Evolutionary conservation across 805 yeast genomes (phyloP).

Genomic region (Wickerhamiella alocasiicola): DNA sequence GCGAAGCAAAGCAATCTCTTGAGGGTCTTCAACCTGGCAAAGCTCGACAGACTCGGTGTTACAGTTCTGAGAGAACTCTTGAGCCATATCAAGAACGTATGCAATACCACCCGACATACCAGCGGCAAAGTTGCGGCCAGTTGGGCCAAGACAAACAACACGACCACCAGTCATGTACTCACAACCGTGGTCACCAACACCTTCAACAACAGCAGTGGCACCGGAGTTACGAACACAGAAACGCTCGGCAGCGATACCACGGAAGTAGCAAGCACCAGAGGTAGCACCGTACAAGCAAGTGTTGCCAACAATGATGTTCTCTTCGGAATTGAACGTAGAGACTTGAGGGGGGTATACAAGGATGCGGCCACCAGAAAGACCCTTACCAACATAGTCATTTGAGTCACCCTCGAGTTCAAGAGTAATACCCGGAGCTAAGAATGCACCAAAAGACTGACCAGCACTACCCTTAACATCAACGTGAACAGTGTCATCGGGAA

Average conservation of each 20-base stretch:
- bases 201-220: constrained; percentile 93
- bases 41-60: constrained; percentile 76
- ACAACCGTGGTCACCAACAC: constrained; percentile 97
- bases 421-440: constrained; percentile 90
- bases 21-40: constrained; percentile 63
- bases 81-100: constrained; percentile 89
- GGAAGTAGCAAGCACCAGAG: constrained; percentile 80
- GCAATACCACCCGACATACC: constrained; percentile 99
- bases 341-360: constrained; percentile 83
- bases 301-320: constrained; percentile 92
- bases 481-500: constrained; percentile 93
- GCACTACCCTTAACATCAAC: constrained; percentile 88
- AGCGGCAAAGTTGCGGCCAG: constrained; percentile 89
- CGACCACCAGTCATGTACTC: constrained; percentile 99
- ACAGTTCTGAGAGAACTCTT: constrained; percentile 71
- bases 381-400: constrained; percentile 96
- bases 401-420: constrained; percentile 94
- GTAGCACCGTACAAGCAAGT: constrained; percentile 98
- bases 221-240: constrained; percentile 98
- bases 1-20: constrained; percentile 86
- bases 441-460: constrained; percentile 98
- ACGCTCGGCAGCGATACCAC: constrained; percentile 98
- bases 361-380: constrained; percentile 88
- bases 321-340: constrained; percentile 82
- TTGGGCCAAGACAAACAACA: constrained; percentile 79